Evolutionary conservation across 2,329 filamentous ascomycete genomes (phyloP), one percentile per base, ranked within the genome.

Genomic region (Aspergillus pseudoviridinutans): DNA sequence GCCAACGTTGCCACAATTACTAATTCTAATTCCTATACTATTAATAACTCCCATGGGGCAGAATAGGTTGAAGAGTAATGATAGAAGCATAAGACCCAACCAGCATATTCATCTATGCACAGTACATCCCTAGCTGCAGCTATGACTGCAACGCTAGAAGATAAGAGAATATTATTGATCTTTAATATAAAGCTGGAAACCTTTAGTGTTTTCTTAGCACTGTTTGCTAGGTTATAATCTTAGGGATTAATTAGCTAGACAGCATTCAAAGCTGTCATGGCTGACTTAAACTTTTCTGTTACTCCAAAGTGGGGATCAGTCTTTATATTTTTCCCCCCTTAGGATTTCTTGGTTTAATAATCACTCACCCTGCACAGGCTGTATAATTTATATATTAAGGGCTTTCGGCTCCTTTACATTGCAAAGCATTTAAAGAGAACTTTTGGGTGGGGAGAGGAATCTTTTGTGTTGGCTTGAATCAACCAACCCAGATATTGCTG

Each of bases 71-170:
- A 78, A 55, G 64, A 74, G 47, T 72, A 73, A 25, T 71, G 63
- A 24, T 57, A 74, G 44, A 82, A 80, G 58, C 70, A 77, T 47
- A 82, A 80, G 67, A 80, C 78, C 0, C 75, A 79, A 0, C 76
- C 59, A 2, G 32, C 29, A 72, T 64, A 76, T 27, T 71, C 73
- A 1, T 77, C 74, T 0, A 53, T 66, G 0, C 41, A 28, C 27
- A 28, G 27, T 9, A 28, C 8, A 8, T 28, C 7, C 8, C 27
- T 7, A 8, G 27, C 27, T 7, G 27, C 27, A 28, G 27, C 61
- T 3, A 27, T 22, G 0, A 38, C 60, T 17, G 49, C 35, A 29
- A 24, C 29, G 27, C 14, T 32, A 42, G 53, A n/a, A 28, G 8
- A 28, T 6, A 28, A 46, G 0, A 24, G 61, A 2, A 41, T 60